Base-by-base conservation (phyloP, 2,329 filamentous ascomycete genomes). In the Trichoderma hamatum region DNA sequence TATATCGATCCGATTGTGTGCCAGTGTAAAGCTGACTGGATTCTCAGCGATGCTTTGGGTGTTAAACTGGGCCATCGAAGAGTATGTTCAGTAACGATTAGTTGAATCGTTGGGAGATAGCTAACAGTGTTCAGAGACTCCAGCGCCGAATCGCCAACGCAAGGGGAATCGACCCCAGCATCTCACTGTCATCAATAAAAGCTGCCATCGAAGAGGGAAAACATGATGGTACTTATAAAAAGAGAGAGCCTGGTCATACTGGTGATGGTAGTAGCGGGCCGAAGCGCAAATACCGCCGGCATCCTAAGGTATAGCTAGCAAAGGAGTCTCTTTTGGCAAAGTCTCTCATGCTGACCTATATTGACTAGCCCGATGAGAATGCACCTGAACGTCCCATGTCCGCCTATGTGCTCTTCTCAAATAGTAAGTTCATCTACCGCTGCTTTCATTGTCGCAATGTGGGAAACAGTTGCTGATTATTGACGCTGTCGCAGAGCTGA, bases 341-440 rank as follows among this genome's bases (percentile, higher is more conserved):
- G n/a, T 28, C 11, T 16, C 21, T n/a, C 36, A 28, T 60, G 54
- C 64, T 67, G 28, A 67, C 13, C 16, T 10, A 21, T 13, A 11
- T 36, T 39, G 16, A 67, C 1, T 28, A 93, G 88, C 84, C 91
- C 3, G 92, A 96, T 73, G 90, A 93, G 69, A 89, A 92, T 80
- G 92, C 92, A 0, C 92, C 92, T 1, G 92, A 94, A 75, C 85
- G 92, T 28, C 91, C 92, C 1, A 91, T 92, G 0, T 95, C 92
- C 5, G 92, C 92, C 61, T 95, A 95, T 80, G 92, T 95, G 14
- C 86, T 95, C 19, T 96, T 96, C 75, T 94, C 92, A 0, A 95
- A 95, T 74, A 92, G 90, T 92, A 79, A 82, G 90, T 84, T 36
- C 34, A 64, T 13, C 43, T 21, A 4, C 26, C n/a, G 19, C 9